These are phyloP conservation scores for Lotmaria passim DNA, from an alignment of 208 protist genomes.

Conservation along the genomic window DNA sequence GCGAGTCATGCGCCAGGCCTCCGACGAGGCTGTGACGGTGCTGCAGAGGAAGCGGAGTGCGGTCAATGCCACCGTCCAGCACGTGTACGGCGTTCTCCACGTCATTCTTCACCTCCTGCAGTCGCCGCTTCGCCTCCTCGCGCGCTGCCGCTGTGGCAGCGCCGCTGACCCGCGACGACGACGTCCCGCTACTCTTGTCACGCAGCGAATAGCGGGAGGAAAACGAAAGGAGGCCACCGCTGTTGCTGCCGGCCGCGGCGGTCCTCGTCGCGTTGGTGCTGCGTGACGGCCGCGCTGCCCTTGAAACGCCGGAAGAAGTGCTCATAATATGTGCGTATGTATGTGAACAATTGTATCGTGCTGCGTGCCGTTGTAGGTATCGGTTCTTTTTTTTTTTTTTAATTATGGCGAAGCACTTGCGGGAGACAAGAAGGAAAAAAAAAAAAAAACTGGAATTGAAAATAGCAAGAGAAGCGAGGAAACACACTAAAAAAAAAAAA, in stretches of 20 bases:
- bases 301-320: background rate
- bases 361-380: background rate
- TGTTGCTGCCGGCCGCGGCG: background rate
- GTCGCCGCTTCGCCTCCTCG: conserved; percentile 52
- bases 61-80: conserved; percentile 85
- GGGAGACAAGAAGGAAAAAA: too few relatives aligned
- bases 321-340: conserved; percentile 6
- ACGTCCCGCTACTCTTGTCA: background rate
- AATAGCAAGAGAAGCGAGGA: too few relatives aligned
- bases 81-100: conserved; percentile 75
- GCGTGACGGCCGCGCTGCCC: background rate
- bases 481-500: too few relatives aligned
- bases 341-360: background rate
- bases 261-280: background rate
- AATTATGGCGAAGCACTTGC: too few relatives aligned
- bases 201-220: conserved; percentile 11
- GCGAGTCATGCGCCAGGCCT: conserved; percentile 23
- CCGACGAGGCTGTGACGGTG: conserved; percentile 33
- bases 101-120: conserved; percentile 48
- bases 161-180: conserved; percentile 5
- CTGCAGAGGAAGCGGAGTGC: conserved; percentile 81
- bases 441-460: too few relatives aligned
- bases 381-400: too few relatives aligned
- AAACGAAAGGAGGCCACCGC: background rate
- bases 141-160: conserved; percentile 29